Evolutionary conservation across 352 stramenopile genomes (phyloP).

Genomic region (Phytophthora citrophthora): DNA sequence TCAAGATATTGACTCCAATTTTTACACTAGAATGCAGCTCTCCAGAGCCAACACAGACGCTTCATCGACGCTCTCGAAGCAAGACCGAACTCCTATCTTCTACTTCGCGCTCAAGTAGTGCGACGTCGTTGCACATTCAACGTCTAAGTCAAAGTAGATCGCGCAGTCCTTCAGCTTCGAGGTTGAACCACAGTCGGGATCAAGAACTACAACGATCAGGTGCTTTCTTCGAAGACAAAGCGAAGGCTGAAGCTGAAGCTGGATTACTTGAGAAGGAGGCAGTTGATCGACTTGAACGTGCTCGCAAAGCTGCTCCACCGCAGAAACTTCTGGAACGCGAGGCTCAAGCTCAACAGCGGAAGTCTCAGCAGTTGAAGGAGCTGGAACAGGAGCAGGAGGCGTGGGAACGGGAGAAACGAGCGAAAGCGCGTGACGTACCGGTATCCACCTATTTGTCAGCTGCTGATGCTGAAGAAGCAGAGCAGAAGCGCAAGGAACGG

Average conservation of each 20-base stretch:
- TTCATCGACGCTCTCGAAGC: constrained; percentile 14
- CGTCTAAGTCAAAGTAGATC: constrained; percentile 16
- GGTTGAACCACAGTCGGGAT: constrained; percentile 17
- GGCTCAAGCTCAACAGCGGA: constrained; percentile 42
- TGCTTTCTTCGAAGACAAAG: constrained; percentile 73
- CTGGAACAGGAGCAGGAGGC: constrained; percentile 46
- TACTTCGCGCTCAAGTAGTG: constrained; percentile 1
- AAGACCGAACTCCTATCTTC: constrained; percentile 14
- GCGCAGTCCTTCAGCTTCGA: constrained; percentile 24
- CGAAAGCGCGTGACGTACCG: constrained; percentile 58
- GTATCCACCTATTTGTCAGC: constrained; percentile 53
- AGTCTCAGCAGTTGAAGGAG: constrained; percentile 43
- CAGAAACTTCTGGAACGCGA: constrained; percentile 64
- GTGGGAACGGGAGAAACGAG: constrained; percentile 43
- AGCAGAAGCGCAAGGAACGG: constrained; percentile 56
- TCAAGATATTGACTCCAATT: neutral
- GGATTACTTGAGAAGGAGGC: constrained; percentile 30
- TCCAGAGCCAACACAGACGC: constrained; percentile 4
- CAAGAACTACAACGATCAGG: constrained; percentile 40
- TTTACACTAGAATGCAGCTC: constrained; percentile 17
- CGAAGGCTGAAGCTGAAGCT: constrained; percentile 45
- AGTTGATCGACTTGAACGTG: constrained; percentile 46
- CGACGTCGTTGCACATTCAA: constrained; percentile 19
- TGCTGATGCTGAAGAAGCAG: constrained; percentile 23
- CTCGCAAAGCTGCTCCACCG: constrained; percentile 49